phyloP scores from a whole-genome alignment of 2,329 filamentous ascomycete genomes.

The Aspergillus bombycis region DNA sequence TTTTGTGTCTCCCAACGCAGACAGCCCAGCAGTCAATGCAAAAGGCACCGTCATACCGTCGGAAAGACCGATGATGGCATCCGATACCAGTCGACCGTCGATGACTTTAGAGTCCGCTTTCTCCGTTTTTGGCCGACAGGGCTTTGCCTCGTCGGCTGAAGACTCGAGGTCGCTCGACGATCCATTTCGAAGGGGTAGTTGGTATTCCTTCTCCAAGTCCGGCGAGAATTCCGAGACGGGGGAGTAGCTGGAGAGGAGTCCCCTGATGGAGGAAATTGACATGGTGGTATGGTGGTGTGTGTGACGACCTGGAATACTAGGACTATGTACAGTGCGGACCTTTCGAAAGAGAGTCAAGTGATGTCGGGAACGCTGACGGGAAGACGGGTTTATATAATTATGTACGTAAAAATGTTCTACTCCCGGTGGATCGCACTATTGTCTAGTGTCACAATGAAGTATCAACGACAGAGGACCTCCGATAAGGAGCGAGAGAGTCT shows the following conservation, averaged over 20 bases:
- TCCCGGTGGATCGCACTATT: not conserved
- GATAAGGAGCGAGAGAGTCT: not conserved
- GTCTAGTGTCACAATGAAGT: not conserved
- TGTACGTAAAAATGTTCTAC: not conserved
- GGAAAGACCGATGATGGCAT: conserved; percentile 75
- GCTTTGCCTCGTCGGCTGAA: conserved; percentile 20
- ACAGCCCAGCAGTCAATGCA: conserved; percentile 73
- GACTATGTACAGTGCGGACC: not conserved
- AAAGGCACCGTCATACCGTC: conserved; percentile 81
- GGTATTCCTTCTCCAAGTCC: conserved; percentile 35
- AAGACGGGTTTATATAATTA: not conserved
- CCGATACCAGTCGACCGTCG: conserved; percentile 47
- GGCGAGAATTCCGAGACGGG: conserved; percentile 20
- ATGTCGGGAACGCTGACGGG: not conserved
- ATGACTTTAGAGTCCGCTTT: conserved; percentile 33
- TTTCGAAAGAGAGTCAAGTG: not conserved
- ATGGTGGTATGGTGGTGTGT: conserved; percentile 19
- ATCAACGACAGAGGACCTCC: not conserved
- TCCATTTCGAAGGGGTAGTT: conserved; percentile 19
- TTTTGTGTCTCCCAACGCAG: conserved; percentile 62
- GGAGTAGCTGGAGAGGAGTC: conserved; percentile 35
- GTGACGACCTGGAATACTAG: not conserved
- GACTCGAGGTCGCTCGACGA: conserved; percentile 19
- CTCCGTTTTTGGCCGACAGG: conserved; percentile 17
- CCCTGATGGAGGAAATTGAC: conserved; percentile 35